phyloP scores from a whole-genome alignment of 2,329 filamentous ascomycete genomes.

The Penicillium sp. region DNA sequence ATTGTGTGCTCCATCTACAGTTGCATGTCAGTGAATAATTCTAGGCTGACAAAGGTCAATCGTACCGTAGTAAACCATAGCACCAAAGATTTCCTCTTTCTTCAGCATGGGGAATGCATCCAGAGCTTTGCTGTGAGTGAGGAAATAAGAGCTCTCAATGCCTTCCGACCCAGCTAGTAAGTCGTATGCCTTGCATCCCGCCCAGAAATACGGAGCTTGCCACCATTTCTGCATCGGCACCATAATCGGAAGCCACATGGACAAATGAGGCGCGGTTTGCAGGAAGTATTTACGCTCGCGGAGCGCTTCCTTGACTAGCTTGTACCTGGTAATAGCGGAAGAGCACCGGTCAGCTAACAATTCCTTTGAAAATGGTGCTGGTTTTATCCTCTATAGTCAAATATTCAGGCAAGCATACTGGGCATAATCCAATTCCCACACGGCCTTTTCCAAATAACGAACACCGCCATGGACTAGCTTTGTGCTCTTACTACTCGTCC shows the following conservation, averaged over 20 bases:
- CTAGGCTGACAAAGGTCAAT: background rate
- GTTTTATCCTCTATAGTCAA: background rate
- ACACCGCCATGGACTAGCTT: constrained; percentile 84
- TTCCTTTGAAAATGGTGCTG: background rate
- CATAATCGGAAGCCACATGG: constrained; percentile 77
- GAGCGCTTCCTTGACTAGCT: constrained; percentile 75
- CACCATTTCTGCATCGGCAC: constrained; percentile 78
- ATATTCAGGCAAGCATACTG: constrained; percentile 49
- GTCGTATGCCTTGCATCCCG: constrained; percentile 75
- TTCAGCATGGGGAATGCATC: constrained; percentile 88
- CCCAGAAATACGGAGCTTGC: constrained; percentile 73
- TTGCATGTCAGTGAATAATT: constrained; percentile 15
- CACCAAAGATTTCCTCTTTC: constrained; percentile 71
- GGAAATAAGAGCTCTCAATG: constrained; percentile 83
- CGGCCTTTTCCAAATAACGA: constrained; percentile 79
- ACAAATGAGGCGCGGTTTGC: constrained; percentile 77
- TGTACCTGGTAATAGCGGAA: constrained; percentile 41
- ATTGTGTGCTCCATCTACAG: constrained; percentile 76
- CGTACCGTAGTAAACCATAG: constrained; percentile 77
- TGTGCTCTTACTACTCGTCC: constrained; percentile 81
- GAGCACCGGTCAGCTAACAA: background rate
- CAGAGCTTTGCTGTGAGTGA: constrained; percentile 79
- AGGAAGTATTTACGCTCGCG: constrained; percentile 80
- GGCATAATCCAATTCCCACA: constrained; percentile 79
- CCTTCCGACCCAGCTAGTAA: constrained; percentile 80